These are phyloP conservation scores for Penicillium robsamsonii DNA, from an alignment of 495 filamentous ascomycete genomes.

Conservation along the genomic window DNA sequence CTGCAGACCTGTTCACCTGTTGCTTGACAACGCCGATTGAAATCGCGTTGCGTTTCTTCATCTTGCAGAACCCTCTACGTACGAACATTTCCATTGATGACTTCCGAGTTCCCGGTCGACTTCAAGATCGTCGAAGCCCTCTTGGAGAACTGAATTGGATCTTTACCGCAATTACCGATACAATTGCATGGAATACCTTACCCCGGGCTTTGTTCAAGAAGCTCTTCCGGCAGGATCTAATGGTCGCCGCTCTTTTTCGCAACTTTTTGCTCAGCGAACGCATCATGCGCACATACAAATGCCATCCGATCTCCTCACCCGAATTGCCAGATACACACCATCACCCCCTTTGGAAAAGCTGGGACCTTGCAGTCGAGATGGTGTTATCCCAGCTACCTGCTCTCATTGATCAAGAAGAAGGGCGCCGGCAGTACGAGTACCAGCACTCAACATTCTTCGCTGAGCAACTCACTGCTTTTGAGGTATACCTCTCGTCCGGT, in stretches of 20 bases:
- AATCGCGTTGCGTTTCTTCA: slow-evolving; percentile 92
- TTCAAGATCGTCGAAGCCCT: slow-evolving; percentile 92
- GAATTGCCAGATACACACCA: slow-evolving; percentile 87
- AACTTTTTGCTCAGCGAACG: slow-evolving; percentile 94
- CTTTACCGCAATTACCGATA: slow-evolving; percentile 97
- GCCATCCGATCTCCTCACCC: slow-evolving; percentile 86
- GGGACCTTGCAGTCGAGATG: slow-evolving; percentile 96
- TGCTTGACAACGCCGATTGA: slow-evolving; percentile 96
- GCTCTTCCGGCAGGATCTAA: slow-evolving; percentile 95
- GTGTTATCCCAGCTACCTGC: slow-evolving; percentile 85
- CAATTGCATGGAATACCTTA: slow-evolving; percentile 95
- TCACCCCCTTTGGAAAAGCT: slow-evolving; percentile 94
- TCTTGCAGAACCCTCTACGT: slow-evolving; percentile 85
- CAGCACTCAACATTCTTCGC: slow-evolving; percentile 94
- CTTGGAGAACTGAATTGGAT: slow-evolving; percentile 99
- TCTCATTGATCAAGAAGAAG: slow-evolving; percentile 72
- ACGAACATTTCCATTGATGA: slow-evolving; percentile 72
- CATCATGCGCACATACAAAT: slow-evolving; percentile 93
- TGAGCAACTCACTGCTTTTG: slow-evolving; percentile 95
- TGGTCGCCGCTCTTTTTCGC: slow-evolving; percentile 95
- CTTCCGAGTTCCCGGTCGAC: slow-evolving; percentile 72
- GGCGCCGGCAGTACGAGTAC: slow-evolving; percentile 79
- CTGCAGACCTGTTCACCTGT: slow-evolving; percentile 93
- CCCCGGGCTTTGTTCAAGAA: slow-evolving; percentile 89
- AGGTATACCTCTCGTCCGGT: slow-evolving; percentile 90